Evolutionary conservation across 2,329 filamentous ascomycete genomes (phyloP).

Genomic region (Scleromitrula shiraiana): DNA sequence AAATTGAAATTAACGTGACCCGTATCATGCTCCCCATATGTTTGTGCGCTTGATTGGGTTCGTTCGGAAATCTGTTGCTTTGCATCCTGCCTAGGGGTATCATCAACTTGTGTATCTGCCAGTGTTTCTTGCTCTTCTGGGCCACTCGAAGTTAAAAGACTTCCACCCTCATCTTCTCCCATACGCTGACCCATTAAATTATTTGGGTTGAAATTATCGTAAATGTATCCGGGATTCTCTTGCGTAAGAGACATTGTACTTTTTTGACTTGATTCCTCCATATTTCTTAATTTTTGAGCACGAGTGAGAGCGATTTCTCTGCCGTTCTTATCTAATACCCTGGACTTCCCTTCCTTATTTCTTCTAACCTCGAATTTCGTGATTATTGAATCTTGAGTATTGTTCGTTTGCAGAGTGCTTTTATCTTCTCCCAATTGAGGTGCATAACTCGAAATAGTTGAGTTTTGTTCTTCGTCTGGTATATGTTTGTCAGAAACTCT

Average conservation of each 20-base stretch:
- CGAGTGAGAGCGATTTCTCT: neutral
- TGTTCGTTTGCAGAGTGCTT: neutral
- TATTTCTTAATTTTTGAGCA: neutral
- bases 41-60: constrained; percentile 23
- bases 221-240: constrained; percentile 23
- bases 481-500: neutral
- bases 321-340: neutral
- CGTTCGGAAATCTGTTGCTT: constrained; percentile 13
- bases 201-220: constrained; percentile 18
- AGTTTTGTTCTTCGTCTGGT: neutral
- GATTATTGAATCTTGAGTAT: neutral
- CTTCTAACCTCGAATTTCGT: neutral
- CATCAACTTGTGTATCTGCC: neutral
- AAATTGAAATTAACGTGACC: constrained; percentile 21
- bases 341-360: neutral
- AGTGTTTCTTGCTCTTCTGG: neutral
- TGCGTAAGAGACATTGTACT: constrained; percentile 26
- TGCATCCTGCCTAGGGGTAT: too few relatives aligned
- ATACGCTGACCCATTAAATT: constrained; percentile 3
- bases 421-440: neutral
- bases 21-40: constrained; percentile 24
- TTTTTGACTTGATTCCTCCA: constrained; percentile 17
- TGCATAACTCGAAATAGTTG: neutral
- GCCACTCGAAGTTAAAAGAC: neutral
- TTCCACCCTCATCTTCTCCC: neutral